These are phyloP conservation scores for Wickerhamomyces xylosicus DNA, from an alignment of 805 yeast genomes.

Conservation along the genomic window DNA sequence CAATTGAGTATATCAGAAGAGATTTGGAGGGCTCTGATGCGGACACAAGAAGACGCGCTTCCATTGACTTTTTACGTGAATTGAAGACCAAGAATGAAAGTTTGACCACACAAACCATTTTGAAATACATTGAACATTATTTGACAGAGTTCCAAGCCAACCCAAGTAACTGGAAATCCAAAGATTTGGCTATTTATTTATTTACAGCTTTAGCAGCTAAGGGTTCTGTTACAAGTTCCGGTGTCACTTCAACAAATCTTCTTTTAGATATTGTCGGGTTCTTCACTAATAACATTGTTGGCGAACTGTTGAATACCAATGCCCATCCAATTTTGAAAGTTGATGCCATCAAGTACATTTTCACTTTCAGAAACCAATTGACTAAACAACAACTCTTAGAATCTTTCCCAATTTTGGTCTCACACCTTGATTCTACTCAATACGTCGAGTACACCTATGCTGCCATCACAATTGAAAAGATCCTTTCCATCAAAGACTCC, in stretches of 20 bases:
- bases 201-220: constrained; percentile 87
- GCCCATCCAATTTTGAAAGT: constrained; percentile 75
- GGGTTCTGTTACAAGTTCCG: constrained; percentile 77
- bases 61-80: constrained; percentile 88
- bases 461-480: constrained; percentile 85
- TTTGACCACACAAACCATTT: constrained; percentile 62
- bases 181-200: constrained; percentile 78
- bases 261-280: constrained; percentile 81
- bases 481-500: constrained; percentile 61
- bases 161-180: constrained; percentile 63
- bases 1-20: constrained; percentile 82
- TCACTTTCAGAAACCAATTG: constrained; percentile 85
- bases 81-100: constrained; percentile 71
- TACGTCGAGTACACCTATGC: constrained; percentile 90
- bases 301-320: constrained; percentile 53
- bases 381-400: constrained; percentile 75
- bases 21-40: constrained; percentile 93
- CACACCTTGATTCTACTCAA: constrained; percentile 52
- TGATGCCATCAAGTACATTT: constrained; percentile 87
- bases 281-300: constrained; percentile 71
- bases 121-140: constrained; percentile 61
- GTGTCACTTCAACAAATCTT: constrained; percentile 79
- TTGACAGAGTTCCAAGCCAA: constrained; percentile 38
- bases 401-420: constrained; percentile 68
- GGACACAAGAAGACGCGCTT: constrained; percentile 84